Base-by-base conservation (phyloP, 2,329 filamentous ascomycete species). In the Amauroascus niger region DNA sequence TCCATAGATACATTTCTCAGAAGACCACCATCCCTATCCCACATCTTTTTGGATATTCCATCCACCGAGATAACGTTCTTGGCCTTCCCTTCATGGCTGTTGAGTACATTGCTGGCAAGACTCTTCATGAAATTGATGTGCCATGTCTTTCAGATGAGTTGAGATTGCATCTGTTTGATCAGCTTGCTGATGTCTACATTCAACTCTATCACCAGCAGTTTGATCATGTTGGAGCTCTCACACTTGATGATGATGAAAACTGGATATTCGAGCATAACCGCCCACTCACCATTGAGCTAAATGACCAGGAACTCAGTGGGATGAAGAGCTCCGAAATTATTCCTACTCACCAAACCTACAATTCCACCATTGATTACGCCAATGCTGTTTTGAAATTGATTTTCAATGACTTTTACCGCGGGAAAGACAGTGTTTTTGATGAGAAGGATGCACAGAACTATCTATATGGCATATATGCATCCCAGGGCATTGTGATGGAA, bases 11-110 rank as follows among this genome's bases (percentile, higher is more conserved):
- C 37, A 57, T 60, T 26, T 43, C 57, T 22, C 49, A 58, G 32
- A 60, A 52, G 28, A 59, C 57, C 11, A 59, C 54, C 6, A 59
- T 60, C 43, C 57, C 59, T 32, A 58, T 59, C 39, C 56, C 66
- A 14, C 52, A 46, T 30, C 30, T 54, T 1, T 22, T 26, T 24
- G 41, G 22, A 35, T 57, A 54, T 33, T 55, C 55, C 2, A 49
- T 54, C 8, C 44, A 44, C n/a, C 18, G n/a, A 49, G 44, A 57
- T 40, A 57, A 54, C 32, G 6, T 49, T 16, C 51, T 57, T 37
- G 41, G 33, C 20, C 41, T 57, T 47, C 55, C 55, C 1, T 57
- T 54, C 22, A 33, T 57, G 46, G 16, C 33, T 2, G 2, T 57
- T n/a, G 55, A 57, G 33, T 52, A 41, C 33, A 35, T 57, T 30